phyloP scores from a whole-genome alignment of 148 eudicot genomes.

The Cornus controversa region DNA sequence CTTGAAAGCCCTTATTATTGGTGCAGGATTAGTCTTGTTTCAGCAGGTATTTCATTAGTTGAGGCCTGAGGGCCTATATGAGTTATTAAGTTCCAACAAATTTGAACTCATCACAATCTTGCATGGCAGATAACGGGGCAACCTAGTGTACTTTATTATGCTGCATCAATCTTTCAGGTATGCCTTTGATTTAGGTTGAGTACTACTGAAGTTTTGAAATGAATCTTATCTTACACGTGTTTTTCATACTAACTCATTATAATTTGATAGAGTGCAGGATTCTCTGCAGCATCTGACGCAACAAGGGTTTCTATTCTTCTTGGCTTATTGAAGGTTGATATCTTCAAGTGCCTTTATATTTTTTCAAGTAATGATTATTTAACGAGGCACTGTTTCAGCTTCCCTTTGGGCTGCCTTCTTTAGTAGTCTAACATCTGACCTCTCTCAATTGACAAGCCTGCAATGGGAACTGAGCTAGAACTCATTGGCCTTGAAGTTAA shows the following conservation, averaged over 20 bases:
- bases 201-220: neutral
- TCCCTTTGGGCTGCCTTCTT: too few relatives aligned
- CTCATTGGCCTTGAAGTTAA: too few relatives aligned
- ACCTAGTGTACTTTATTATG: slow-evolving; percentile 95
- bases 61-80: neutral
- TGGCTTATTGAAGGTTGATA: slow-evolving; percentile 74
- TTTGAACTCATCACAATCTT: slow-evolving; percentile 7
- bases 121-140: slow-evolving; percentile 89
- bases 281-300: slow-evolving; percentile 93
- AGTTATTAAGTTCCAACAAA: slow-evolving; percentile 3
- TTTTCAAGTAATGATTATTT: too few relatives aligned
- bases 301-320: slow-evolving; percentile 93
- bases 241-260: slow-evolving; percentile 12
- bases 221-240: neutral
- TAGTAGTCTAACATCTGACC: too few relatives aligned
- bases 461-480: too few relatives aligned
- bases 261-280: slow-evolving; percentile 83
- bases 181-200: slow-evolving; percentile 8
- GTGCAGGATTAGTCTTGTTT: slow-evolving; percentile 85
- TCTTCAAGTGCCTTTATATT: neutral
- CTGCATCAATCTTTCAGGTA: slow-evolving; percentile 89
- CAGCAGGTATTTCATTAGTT: slow-evolving; percentile 60
- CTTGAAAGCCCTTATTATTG: slow-evolving; percentile 84
- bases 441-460: too few relatives aligned
- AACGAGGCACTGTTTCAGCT: too few relatives aligned